Conservation (phyloP, 768 basidiomycete genomes). For the Asterophora lycoperdoides region DNA sequence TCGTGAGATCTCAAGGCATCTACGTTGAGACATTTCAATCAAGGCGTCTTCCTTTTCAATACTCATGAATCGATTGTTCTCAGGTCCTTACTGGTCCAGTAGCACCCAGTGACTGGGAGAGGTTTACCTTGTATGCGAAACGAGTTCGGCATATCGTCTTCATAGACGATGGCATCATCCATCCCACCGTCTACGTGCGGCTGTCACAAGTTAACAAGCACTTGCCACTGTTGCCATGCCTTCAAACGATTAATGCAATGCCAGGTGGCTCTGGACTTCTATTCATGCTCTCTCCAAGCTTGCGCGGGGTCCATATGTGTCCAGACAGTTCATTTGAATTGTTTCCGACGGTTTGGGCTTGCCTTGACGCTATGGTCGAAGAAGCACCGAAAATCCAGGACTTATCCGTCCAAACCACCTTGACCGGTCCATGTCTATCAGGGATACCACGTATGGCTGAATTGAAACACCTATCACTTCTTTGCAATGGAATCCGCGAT, state of each 20-base stretch:
- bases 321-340: neutral
- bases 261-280: conserved; percentile 8
- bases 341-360: conserved; percentile 3
- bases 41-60: neutral
- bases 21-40: neutral
- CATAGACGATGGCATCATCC: conserved; percentile 1
- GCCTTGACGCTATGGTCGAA: conserved; percentile 1
- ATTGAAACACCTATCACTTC: neutral
- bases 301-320: neutral
- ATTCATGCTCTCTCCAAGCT: neutral
- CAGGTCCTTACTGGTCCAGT: conserved; percentile 8
- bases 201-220: conserved; percentile 4
- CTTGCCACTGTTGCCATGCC: conserved; percentile 1
- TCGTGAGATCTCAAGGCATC: neutral
- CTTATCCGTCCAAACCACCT: neutral
- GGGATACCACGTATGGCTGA: neutral
- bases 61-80: neutral
- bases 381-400: neutral
- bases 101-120: conserved; percentile 1
- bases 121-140: conserved; percentile 7
- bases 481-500: neutral
- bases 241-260: neutral
- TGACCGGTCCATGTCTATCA: conserved; percentile 2
- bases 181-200: conserved; percentile 8
- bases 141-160: conserved; percentile 5